phyloP scores from a whole-genome alignment of 129 eudicot species.

The Helichrysum umbraculigerum region DNA sequence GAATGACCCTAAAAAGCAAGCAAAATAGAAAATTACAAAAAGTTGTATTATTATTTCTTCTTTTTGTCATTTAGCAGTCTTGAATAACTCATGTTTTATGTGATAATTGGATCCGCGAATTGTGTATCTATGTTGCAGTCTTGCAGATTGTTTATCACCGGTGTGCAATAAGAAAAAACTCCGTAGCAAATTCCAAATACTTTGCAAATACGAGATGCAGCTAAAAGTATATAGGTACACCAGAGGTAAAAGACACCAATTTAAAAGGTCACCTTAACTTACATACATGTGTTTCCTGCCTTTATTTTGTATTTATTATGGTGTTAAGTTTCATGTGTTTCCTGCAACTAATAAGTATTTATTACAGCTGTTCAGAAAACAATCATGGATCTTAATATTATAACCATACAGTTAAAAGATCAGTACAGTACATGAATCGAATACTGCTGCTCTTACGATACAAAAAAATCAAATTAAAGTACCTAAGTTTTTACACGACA shows the following conservation, averaged over 20 bases:
- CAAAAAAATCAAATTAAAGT: slow-evolving; percentile 1
- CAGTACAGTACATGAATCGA: neutral
- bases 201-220: neutral
- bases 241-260: neutral
- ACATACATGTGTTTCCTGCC: neutral
- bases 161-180: neutral
- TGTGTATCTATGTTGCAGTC: neutral
- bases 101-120: neutral
- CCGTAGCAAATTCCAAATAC: neutral
- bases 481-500: neutral
- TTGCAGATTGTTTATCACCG: neutral
- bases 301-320: neutral
- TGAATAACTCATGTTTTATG: slow-evolving; percentile 14
- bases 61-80: slow-evolving; percentile 13
- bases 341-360: neutral
- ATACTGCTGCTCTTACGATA: slow-evolving; percentile 13
- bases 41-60: slow-evolving; percentile 1
- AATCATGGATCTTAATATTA: neutral
- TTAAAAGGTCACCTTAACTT: neutral
- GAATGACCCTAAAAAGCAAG: slow-evolving; percentile 13
- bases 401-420: no score
- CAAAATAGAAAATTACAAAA: slow-evolving; percentile 20
- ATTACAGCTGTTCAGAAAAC: neutral
- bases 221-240: neutral
- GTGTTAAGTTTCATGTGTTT: neutral